Evolutionary conservation across 2,329 filamentous ascomycete genomes (phyloP).

Genomic region (Trichoderma lentiforme): DNA sequence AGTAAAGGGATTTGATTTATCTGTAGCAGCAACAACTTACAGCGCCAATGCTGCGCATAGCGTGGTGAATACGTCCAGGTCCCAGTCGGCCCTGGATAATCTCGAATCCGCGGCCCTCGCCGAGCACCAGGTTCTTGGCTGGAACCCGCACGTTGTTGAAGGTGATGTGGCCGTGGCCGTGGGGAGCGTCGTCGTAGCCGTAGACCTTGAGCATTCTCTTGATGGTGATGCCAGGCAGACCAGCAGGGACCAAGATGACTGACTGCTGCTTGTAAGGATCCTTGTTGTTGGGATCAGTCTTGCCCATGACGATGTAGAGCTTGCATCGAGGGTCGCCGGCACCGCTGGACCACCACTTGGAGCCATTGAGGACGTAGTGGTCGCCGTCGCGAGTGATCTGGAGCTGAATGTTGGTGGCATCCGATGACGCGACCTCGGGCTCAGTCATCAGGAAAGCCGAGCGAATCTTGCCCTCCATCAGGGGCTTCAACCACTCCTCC

Average conservation of each 20-base stretch:
- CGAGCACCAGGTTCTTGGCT: slow-evolving; percentile 77
- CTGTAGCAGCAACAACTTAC: slow-evolving; percentile 40
- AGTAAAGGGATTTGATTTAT: background rate
- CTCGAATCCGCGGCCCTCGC: slow-evolving; percentile 92
- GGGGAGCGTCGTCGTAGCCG: slow-evolving; percentile 96
- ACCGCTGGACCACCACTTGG: slow-evolving; percentile 99
- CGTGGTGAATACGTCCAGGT: slow-evolving; percentile 94
- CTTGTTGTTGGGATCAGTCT: slow-evolving; percentile 72
- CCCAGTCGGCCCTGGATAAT: slow-evolving; percentile 97
- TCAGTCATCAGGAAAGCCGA: slow-evolving; percentile 95
- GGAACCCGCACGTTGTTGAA: slow-evolving; percentile 92
- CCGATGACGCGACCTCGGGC: slow-evolving; percentile 80
- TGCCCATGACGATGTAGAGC: slow-evolving; percentile 96
- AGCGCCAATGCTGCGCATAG: slow-evolving; percentile 90
- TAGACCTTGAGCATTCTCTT: slow-evolving; percentile 92
- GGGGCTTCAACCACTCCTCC: slow-evolving; percentile 73
- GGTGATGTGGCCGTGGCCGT: slow-evolving; percentile 89
- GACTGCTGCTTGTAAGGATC: slow-evolving; percentile 89
- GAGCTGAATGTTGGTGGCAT: slow-evolving; percentile 90
- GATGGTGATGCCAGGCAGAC: slow-evolving; percentile 82
- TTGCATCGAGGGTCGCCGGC: slow-evolving; percentile 89
- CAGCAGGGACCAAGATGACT: slow-evolving; percentile 81
- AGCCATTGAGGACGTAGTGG: slow-evolving; percentile 85
- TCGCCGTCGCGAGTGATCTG: slow-evolving; percentile 78
- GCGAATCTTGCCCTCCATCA: slow-evolving; percentile 80